phyloP scores from a whole-genome alignment of 2,329 filamentous ascomycete species.

The Penicillium paneum region DNA sequence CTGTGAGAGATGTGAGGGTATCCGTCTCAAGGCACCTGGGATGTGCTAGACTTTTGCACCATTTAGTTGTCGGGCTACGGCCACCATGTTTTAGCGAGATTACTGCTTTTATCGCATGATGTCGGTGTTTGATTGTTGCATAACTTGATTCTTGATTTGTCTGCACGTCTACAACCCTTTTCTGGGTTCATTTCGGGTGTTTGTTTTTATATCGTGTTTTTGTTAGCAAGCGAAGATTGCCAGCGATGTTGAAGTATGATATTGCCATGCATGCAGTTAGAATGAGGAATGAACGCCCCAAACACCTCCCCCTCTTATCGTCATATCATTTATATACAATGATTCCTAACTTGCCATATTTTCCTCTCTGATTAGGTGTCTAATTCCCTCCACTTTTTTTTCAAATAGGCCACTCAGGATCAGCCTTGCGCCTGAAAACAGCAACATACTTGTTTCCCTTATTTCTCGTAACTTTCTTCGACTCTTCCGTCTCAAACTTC shows the following conservation, averaged over 20 bases:
- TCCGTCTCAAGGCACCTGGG: constrained; percentile 56
- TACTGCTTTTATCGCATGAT: constrained; percentile 11
- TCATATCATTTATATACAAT: background rate
- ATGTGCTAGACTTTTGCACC: constrained; percentile 17
- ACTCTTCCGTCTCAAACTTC: constrained; percentile 84
- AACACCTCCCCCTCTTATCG: constrained; percentile 7
- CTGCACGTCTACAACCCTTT: background rate
- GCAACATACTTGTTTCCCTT: constrained; percentile 88
- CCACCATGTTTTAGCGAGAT: constrained; percentile 2
- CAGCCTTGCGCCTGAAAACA: constrained; percentile 74
- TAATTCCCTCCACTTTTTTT: background rate
- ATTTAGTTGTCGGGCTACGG: background rate
- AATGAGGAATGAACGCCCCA: constrained; percentile 10
- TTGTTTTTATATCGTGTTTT: background rate
- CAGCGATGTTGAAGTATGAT: constrained; percentile 9
- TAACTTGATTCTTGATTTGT: constrained; percentile 10
- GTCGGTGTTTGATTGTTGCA: constrained; percentile 14
- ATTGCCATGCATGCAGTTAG: constrained; percentile 21
- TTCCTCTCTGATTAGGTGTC: background rate
- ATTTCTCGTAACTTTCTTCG: constrained; percentile 92
- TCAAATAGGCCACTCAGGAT: constrained; percentile 65
- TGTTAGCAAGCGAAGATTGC: constrained; percentile 13
- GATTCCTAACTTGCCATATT: background rate
- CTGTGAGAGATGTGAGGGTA: constrained; percentile 61
- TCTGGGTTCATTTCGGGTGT: constrained; percentile 2